phyloP scores from a whole-genome alignment of 176 grass and related monocot genomes.

The Dendrocalamus sinicus region DNA sequence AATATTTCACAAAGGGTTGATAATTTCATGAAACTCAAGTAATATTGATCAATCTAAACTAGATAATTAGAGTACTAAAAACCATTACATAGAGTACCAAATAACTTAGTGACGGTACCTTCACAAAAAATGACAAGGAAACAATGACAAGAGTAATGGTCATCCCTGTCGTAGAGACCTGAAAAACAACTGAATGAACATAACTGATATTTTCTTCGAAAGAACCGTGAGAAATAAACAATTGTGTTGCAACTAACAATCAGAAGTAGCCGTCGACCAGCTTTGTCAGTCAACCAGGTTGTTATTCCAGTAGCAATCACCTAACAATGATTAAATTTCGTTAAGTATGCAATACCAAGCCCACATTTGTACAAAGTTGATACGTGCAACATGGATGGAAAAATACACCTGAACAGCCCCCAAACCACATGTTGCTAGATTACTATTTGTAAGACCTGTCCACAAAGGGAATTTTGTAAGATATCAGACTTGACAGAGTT shows the following conservation, averaged over 20 bases:
- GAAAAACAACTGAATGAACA: constrained; percentile 39
- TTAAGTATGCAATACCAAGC: constrained; percentile 26
- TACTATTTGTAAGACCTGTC: constrained; percentile 81
- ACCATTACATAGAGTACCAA: background rate
- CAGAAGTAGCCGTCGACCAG: constrained; percentile 93
- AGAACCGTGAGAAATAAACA: background rate
- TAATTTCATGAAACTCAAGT: background rate
- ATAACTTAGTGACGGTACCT: constrained; percentile 51
- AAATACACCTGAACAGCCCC: constrained; percentile 84
- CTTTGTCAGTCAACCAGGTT: constrained; percentile 95
- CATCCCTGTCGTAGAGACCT: constrained; percentile 84
- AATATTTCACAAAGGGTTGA: constrained; percentile 29
- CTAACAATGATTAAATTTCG: constrained; percentile 46
- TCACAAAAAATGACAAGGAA: constrained; percentile 88
- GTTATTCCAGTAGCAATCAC: constrained; percentile 88
- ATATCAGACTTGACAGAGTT: constrained; percentile 10
- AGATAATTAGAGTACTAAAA: background rate
- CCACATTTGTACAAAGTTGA: constrained; percentile 28
- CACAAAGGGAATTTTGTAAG: constrained; percentile 37
- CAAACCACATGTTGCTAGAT: constrained; percentile 89
- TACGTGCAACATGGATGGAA: constrained; percentile 7
- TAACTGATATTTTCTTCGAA: constrained; percentile 9
- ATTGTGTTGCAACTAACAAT: constrained; percentile 74
- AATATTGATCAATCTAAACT: background rate
- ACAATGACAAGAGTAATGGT: constrained; percentile 72